Evolutionary conservation across 441 rosid species (phyloP), one percentile per base, ranked within the genome.

Genomic region (Biscutella laevigata): DNA sequence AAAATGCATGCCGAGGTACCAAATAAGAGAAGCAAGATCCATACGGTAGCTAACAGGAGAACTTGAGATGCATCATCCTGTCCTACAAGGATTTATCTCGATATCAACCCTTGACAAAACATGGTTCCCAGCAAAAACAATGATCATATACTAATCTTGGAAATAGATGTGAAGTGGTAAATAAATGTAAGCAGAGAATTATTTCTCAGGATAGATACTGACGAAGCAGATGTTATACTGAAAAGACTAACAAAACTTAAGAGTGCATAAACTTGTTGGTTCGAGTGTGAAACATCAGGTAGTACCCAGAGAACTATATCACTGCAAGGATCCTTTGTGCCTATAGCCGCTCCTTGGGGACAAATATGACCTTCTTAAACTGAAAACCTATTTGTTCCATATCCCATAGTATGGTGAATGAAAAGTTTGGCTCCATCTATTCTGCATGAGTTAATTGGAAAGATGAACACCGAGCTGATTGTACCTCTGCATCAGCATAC

Each of bases 401-500:
- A 12, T 17, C 6, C 2, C 3, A 22, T n/a, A 42, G n/a, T 41
- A 12, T 26, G 22, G 50, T 22, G 5, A 46, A 28, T 6, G 13
- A 28, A 4, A 49, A 20, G n/a, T 33, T 32, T 29, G 25, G 29
- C 32, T 4, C 55, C 17, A 50, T 7, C 29, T 22, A 2, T 21
- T 20, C 7, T 2, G 10, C 3, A 42, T 24, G 29, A 46, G 4
- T 7, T 10, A 19, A 53, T 10, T 4, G 6, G 42, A 61, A 67
- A 46, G 32, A 32, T 28, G 42, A 54, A 55, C 20, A 24, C 25
- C 36, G n/a, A n/a, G n/a, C 12, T 28, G 28, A 55, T 64, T 79
- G 74, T 76, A 91, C 96, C 96, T 87, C 88, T 53, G 96, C 98
- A 78, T 91, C 98, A 10, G 96, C 74, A 67, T 87, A 91, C 0